A percentile compares a stretch with the other conserved stretches of the same genome.
Evolutionary conservation across 768 basidiomycete species (phyloP).

Genomic region (Russula dissimulans): DNA sequence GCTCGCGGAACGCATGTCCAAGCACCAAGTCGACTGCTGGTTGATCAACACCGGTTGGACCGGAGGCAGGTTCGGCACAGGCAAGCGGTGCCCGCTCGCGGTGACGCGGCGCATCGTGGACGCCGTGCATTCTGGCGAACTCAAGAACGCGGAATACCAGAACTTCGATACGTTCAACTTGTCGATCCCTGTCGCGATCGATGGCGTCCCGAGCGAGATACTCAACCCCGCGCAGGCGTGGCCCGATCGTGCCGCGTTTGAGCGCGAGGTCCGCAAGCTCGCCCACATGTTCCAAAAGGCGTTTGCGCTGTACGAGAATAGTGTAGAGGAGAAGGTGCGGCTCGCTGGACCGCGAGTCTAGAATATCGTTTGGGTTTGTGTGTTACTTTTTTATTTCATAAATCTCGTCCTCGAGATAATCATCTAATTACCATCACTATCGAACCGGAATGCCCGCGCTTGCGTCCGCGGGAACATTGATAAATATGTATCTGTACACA

Average conservation of each 20-base stretch:
- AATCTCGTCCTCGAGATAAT: not conserved
- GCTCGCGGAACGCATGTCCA: slow-evolving; percentile 90
- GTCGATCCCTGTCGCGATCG: slow-evolving; percentile 70
- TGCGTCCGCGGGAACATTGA: not conserved
- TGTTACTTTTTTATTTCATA: not conserved
- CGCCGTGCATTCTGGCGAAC: slow-evolving; percentile 88
- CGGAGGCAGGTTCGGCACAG: slow-evolving; percentile 85
- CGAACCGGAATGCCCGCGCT: not conserved
- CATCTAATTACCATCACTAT: not conserved
- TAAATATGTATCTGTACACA: not conserved
- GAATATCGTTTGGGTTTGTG: not conserved
- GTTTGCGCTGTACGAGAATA: slow-evolving; percentile 84
- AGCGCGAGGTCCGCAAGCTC: slow-evolving; percentile 79
- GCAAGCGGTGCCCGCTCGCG: slow-evolving; percentile 93
- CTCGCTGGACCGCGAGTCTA: slow-evolving; percentile 59
- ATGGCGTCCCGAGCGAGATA: slow-evolving; percentile 84
- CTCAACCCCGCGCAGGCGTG: slow-evolving; percentile 85
- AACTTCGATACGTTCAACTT: slow-evolving; percentile 78
- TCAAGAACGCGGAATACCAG: slow-evolving; percentile 82
- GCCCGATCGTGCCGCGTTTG: slow-evolving; percentile 83
- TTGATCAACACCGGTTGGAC: slow-evolving; percentile 99
- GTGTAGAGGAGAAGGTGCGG: slow-evolving; percentile 73
- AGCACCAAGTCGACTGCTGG: slow-evolving; percentile 89
- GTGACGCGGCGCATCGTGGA: slow-evolving; percentile 96
- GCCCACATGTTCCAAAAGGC: slow-evolving; percentile 92